Percentiles rank a stretch among this genome's conserved stretches.
Conservation (phyloP, 345 rosid species). For the Turritis glabra region DNA sequence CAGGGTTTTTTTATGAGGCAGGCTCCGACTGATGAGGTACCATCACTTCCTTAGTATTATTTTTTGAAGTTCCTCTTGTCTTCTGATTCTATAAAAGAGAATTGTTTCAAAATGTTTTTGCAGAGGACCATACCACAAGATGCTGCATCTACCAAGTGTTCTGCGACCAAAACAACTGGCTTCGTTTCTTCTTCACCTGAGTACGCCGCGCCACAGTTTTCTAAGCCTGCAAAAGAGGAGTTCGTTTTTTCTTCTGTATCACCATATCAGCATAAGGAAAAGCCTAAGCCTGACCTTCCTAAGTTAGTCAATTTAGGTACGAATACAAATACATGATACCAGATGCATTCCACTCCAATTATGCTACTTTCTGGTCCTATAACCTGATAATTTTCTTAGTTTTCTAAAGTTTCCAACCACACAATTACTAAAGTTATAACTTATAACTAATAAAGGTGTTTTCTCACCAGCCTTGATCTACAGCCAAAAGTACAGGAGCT, state of each 20-base stretch:
- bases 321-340: conserved; percentile 6
- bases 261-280: conserved; percentile 18
- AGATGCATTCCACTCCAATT: not conserved
- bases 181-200: conserved; percentile 48
- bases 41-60: not conserved
- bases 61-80: not conserved
- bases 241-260: conserved; percentile 1
- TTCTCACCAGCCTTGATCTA: not conserved
- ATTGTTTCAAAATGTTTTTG: conserved; percentile 6
- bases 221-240: conserved; percentile 37
- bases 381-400: not conserved
- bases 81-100: not conserved
- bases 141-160: conserved; percentile 26
- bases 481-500: not conserved
- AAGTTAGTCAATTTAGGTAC: conserved; percentile 49
- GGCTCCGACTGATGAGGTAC: conserved; percentile 52
- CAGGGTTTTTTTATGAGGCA: conserved; percentile 80
- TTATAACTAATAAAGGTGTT: not conserved
- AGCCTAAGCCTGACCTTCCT: conserved; percentile 43
- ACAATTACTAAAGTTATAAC: not conserved
- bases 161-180: conserved; percentile 23
- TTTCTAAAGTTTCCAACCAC: not conserved
- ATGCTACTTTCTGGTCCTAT: not conserved
- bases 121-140: conserved; percentile 35
- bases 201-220: conserved; percentile 48